These are phyloP conservation scores for Circinella umbellata DNA, from an alignment of 371 early-diverging fungal genomes.

Conservation along the genomic window DNA sequence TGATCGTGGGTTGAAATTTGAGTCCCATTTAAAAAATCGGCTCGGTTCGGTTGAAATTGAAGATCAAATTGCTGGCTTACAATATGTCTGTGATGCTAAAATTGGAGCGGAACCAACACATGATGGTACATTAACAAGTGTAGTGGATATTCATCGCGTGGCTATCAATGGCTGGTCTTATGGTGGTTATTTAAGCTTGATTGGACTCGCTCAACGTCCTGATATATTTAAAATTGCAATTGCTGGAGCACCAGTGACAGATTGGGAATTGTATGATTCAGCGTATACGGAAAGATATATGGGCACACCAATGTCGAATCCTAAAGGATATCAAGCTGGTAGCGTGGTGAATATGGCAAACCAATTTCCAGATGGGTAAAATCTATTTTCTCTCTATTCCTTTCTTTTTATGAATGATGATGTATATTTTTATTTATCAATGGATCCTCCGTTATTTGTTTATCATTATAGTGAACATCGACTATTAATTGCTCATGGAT, in stretches of 20 bases:
- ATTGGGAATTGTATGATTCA: slow-evolving; percentile 77
- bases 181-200: slow-evolving; percentile 78
- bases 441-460: no score
- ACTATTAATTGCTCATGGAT: slow-evolving; percentile 76
- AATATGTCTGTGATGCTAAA: slow-evolving; percentile 52
- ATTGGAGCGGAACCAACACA: slow-evolving; percentile 47
- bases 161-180: slow-evolving; percentile 79
- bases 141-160: slow-evolving; percentile 63
- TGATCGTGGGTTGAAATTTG: slow-evolving; percentile 74
- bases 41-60: slow-evolving; percentile 71
- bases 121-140: slow-evolving; percentile 23
- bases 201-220: slow-evolving; percentile 71
- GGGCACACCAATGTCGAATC: slow-evolving; percentile 61
- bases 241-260: slow-evolving; percentile 82
- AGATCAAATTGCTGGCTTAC: slow-evolving; percentile 74
- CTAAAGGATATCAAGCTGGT: slow-evolving; percentile 54
- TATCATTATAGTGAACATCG: slow-evolving; percentile 58
- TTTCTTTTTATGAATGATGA: background rate
- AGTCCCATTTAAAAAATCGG: slow-evolving; percentile 53
- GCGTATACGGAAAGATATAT: slow-evolving; percentile 85
- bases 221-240: slow-evolving; percentile 71
- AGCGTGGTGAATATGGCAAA: slow-evolving; percentile 59
- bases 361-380: slow-evolving; percentile 68
- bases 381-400: background rate
- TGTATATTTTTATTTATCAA: background rate